Base-by-base conservation (phyloP, 129 eudicot genomes). In the Flaveria linearis region DNA sequence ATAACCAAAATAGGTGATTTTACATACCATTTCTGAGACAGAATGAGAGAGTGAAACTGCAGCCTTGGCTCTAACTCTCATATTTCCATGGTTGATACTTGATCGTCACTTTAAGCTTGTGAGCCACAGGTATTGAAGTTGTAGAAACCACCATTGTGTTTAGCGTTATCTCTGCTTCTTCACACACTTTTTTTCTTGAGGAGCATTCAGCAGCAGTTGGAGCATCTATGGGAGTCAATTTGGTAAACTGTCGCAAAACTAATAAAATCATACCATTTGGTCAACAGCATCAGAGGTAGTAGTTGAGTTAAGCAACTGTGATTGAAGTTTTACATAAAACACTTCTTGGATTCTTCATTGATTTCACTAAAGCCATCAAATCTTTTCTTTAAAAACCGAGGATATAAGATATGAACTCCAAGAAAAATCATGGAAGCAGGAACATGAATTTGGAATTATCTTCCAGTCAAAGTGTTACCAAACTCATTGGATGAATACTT, bases 271-370 rank as follows among this genome's bases (percentile, higher is more conserved):
- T 86, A 93, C 98, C 97, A 93, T 56, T 1, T 88, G 86, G 75
- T 88, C 90, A 82, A 93, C 78, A 41, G 36, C 36, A 30, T 30
- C 36, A 30, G 36, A 30, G 5, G 36, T 30, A 86, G 86, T 17
- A 49, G 80, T 33, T 30, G 81, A 68, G 7, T 87, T 93, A 20
- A 93, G 86, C 80, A 93, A 78, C 76, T 84, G 82, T 84, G 76
- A 93, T 88, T 14, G 97, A 83, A 25, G 97, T 93, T 80, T 93
- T 93, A 79, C 87, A 78, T 69, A 93, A 57, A 57, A 96, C 97
- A 81, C 97, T 93, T 84, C 98, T 91, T 56, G 98, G 98, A 66
- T 91, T 93, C 88, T 93, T 93, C 87, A 91, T n/a, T 42, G 98
- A 74, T 83, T 90, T 91, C 65, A 88, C 93, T 80, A 87, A 72